phyloP scores from a whole-genome alignment of 2,329 filamentous ascomycete genomes.

The Trichoderma aggressivum region DNA sequence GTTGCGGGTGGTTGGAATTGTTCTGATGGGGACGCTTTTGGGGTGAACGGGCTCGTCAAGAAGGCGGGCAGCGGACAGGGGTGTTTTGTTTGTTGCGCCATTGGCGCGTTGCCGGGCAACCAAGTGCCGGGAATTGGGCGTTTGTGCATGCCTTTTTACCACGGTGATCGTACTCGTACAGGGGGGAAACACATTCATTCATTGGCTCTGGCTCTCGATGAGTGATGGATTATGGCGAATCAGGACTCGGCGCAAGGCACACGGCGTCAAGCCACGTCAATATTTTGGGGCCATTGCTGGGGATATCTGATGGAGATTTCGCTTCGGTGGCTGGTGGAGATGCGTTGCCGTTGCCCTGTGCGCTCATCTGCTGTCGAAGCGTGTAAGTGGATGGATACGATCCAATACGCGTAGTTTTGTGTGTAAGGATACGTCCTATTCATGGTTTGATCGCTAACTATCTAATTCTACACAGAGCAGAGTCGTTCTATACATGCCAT shows the following conservation, averaged over 20 bases:
- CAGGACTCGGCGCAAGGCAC: conserved; percentile 4
- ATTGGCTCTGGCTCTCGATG: neutral
- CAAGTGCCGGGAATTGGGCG: neutral
- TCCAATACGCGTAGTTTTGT: neutral
- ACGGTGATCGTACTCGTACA: neutral
- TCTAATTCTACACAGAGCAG: conserved; percentile 23
- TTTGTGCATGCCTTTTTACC: neutral
- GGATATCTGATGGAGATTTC: neutral
- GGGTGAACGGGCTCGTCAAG: conserved; percentile 17
- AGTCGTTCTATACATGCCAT: conserved; percentile 24
- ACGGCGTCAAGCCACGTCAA: conserved; percentile 16
- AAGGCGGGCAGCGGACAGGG: conserved; percentile 13
- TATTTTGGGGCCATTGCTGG: neutral
- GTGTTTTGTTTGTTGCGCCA: conserved; percentile 19
- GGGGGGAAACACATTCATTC: neutral
- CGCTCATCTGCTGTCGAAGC: neutral
- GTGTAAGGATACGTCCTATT: neutral
- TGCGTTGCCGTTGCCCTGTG: neutral
- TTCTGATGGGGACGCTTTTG: conserved; percentile 11
- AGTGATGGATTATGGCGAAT: conserved; percentile 2
- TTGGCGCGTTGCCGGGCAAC: conserved; percentile 17
- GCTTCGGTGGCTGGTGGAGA: neutral
- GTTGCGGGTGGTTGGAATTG: conserved; percentile 10
- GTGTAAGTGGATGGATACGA: neutral
- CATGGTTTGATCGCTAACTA: conserved; percentile 13